These are phyloP conservation scores for Musa troglodytarum DNA, from an alignment of 176 grass and related monocot species.

Conservation along the genomic window DNA sequence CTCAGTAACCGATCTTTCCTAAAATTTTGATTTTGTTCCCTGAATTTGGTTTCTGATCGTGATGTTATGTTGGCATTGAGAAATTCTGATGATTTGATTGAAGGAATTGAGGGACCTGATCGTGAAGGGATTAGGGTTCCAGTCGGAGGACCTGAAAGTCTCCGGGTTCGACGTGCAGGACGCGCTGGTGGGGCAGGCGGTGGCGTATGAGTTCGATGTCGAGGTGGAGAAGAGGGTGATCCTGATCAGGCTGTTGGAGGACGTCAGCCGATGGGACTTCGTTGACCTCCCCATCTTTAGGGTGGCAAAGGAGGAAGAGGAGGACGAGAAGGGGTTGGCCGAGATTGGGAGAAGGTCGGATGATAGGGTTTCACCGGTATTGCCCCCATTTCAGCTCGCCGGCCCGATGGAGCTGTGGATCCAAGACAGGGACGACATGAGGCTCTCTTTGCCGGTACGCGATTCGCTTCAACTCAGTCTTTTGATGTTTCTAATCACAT, in stretches of 20 bases:
- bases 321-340: constrained; percentile 48
- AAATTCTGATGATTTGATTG: not conserved
- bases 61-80: not conserved
- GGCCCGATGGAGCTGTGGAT: constrained; percentile 97
- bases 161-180: constrained; percentile 88
- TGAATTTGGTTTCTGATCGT: not conserved
- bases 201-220: constrained; percentile 83
- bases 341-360: constrained; percentile 32
- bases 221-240: constrained; percentile 62
- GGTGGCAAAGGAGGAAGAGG: constrained; percentile 32
- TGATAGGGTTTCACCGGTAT: constrained; percentile 22
- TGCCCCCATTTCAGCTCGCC: constrained; percentile 71
- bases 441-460: constrained; percentile 73
- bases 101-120: constrained; percentile 88
- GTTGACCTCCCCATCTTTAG: constrained; percentile 78
- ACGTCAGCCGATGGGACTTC: constrained; percentile 73
- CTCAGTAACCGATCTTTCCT: constrained; percentile 32
- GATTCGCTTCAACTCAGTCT: no score
- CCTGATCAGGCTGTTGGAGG: constrained; percentile 80
- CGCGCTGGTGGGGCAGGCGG: constrained; percentile 69
- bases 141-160: constrained; percentile 62
- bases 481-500: not conserved
- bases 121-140: constrained; percentile 72
- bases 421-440: constrained; percentile 77
- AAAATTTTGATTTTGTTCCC: not conserved